Evolutionary conservation across 306 rosid species (phyloP), one percentile per base, ranked within the genome.

Genomic region (Ormosia semicastrata): DNA sequence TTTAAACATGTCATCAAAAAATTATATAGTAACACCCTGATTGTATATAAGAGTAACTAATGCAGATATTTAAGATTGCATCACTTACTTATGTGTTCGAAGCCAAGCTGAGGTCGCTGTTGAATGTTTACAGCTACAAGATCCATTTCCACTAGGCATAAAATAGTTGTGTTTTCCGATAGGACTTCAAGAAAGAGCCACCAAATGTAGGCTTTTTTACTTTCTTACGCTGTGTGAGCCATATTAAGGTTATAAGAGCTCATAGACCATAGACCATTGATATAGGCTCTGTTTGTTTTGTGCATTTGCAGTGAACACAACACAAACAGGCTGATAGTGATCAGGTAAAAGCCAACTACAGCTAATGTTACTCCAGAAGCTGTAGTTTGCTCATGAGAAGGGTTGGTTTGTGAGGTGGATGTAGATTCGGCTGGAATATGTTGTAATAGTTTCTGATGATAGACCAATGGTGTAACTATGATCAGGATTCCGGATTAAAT

Each of bases 261-360:
- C 15, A 44, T 12, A 75, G 60, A 62, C 41, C 70, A 75, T 17
- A 75, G 60, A 62, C 41, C 70, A 75, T 74, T 74, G 54, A 36
- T 5, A 73, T 65, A 56, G 40, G 18, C n/a, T 2, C 1, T 13
- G 17, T 73, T 12, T 17, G 39, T 74, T 74, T 58, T 24, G 66
- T 34, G 43, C n/a, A 24, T 57, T 29, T 58, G 30, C 1, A n/a
- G 57, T 29, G 47, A 18, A 41, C 68, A 7, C 43, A 30, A 24
- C 56, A 37, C 57, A 29, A 5, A 44, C 15, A 7, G 56, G 54
- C 53, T 57, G 33, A 73, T 56, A 43, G 46, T 50, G 44, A 44
- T 8, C 15, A 41, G 44, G 53, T 59, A 24, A 40, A 30, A 12
- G 52, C 53, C 41, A 37, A 37, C 24, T 24, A 24, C 24, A 24